These are phyloP conservation scores for Sporothrix pseudoabietina DNA, from an alignment of 2,329 filamentous ascomycete genomes.

Conservation along the genomic window DNA sequence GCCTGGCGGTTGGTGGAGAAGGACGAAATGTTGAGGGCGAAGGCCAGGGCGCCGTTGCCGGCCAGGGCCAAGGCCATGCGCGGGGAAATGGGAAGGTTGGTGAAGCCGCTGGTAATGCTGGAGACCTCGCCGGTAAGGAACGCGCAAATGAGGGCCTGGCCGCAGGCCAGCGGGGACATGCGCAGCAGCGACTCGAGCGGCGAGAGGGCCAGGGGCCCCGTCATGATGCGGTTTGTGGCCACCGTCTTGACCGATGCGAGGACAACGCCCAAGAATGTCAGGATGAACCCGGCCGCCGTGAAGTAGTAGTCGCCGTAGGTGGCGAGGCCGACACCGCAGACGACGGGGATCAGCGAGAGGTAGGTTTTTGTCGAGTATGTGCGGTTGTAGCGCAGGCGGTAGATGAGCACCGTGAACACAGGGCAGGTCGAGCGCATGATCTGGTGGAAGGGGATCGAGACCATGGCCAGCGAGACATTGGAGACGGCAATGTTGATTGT, in stretches of 20 bases:
- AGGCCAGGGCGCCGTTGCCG: conserved; percentile 57
- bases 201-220: conserved; percentile 58
- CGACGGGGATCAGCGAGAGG: conserved; percentile 61
- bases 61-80: conserved; percentile 45
- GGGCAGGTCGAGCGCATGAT: conserved; percentile 64
- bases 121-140: conserved; percentile 55
- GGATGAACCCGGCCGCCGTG: conserved; percentile 57
- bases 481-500: conserved; percentile 37
- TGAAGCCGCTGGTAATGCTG: conserved; percentile 31
- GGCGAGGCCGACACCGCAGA: conserved; percentile 60
- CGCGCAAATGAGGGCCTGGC: conserved; percentile 57
- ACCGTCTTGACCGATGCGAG: conserved; percentile 63
- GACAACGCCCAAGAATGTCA: conserved; percentile 58
- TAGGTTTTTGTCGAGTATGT: conserved; percentile 60
- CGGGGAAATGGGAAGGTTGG: conserved; percentile 25
- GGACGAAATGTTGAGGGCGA: conserved; percentile 58
- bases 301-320: conserved; percentile 66
- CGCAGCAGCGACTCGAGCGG: conserved; percentile 62
- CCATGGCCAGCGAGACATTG: conserved; percentile 37
- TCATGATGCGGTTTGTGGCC: conserved; percentile 66
- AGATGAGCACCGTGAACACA: conserved; percentile 64
- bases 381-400: conserved; percentile 57
- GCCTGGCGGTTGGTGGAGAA: conserved; percentile 61
- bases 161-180: conserved; percentile 62
- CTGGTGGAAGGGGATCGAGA: conserved; percentile 66